These are phyloP conservation scores for Podospora sp. DNA, from an alignment of 495 filamentous ascomycete genomes.

Conservation along the genomic window DNA sequence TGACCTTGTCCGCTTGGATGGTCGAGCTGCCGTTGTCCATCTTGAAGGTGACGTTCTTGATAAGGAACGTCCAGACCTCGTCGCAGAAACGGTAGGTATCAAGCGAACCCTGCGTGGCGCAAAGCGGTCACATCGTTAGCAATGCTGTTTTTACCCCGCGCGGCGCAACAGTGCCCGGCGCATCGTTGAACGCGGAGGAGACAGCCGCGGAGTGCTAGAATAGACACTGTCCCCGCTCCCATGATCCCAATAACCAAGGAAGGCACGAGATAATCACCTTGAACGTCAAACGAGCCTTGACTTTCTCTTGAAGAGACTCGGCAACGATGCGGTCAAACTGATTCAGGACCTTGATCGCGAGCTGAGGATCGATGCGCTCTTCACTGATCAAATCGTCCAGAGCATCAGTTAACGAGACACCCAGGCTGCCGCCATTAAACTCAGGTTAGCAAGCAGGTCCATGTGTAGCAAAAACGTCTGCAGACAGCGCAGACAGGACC, in stretches of 20 bases:
- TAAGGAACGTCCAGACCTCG: conserved; percentile 99
- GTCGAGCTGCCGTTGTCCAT: conserved; percentile 73
- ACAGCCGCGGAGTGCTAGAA: not conserved
- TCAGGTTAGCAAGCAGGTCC: conserved; percentile 22
- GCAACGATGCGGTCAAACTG: conserved; percentile 91
- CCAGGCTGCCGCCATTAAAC: conserved; percentile 64
- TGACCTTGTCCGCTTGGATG: conserved; percentile 74
- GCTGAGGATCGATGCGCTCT: conserved; percentile 91
- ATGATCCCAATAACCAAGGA: not conserved
- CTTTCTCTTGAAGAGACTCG: conserved; percentile 84
- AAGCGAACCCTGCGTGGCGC: conserved; percentile 73
- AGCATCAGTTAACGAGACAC: conserved; percentile 87
- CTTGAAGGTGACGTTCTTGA: conserved; percentile 98
- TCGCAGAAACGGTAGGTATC: conserved; percentile 99
- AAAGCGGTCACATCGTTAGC: conserved; percentile 7
- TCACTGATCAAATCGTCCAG: conserved; percentile 94
- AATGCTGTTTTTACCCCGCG: not conserved
- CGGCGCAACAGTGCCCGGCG: not conserved
- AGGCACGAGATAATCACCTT: conserved; percentile 66
- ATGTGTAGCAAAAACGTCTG: conserved; percentile 1
- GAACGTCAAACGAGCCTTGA: conserved; percentile 88
- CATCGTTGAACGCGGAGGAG: not conserved
- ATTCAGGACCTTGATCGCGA: conserved; percentile 94
- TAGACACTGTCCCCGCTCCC: not conserved
- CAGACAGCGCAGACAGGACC: conserved; percentile 11